A percentile compares a stretch with the other conserved stretches of the same genome.
Evolutionary conservation across 768 basidiomycete species (phyloP).

Genomic region (Panaeolus papilionaceus): DNA sequence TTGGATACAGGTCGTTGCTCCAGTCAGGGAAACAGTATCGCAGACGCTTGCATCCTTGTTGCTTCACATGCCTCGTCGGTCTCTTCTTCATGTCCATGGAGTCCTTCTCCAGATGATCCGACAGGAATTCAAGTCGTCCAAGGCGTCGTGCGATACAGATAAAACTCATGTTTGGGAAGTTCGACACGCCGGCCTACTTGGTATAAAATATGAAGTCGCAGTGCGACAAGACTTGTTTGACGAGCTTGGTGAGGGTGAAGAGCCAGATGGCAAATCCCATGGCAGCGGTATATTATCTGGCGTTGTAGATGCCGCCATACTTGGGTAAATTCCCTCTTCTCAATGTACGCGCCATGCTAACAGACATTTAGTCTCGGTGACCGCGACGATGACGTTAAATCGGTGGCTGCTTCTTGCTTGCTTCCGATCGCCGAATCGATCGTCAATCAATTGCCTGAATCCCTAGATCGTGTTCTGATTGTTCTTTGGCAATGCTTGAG

Average conservation of each 20-base stretch:
- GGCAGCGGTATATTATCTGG: constrained; percentile 71
- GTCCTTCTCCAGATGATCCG: constrained; percentile 93
- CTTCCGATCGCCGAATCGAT: constrained; percentile 86
- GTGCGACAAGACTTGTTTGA: constrained; percentile 87
- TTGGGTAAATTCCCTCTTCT: constrained; percentile 69
- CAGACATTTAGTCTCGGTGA: constrained; percentile 72
- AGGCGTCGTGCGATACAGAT: constrained; percentile 37
- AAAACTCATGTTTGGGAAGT: constrained; percentile 91
- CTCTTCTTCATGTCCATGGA: constrained; percentile 79
- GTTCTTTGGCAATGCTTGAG: constrained; percentile 91
- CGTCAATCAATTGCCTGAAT: constrained; percentile 75
- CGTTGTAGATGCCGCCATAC: constrained; percentile 88
- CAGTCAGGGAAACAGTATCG: constrained; percentile 94
- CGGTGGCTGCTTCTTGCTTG: constrained; percentile 92
- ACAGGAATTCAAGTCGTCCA: constrained; percentile 68
- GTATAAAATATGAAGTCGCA: constrained; percentile 98
- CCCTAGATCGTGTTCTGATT: constrained; percentile 74
- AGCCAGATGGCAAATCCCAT: constrained; percentile 44
- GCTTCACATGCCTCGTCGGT: constrained; percentile 84
- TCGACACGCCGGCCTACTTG: constrained; percentile 95
- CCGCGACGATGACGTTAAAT: constrained; percentile 93
- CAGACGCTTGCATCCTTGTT: constrained; percentile 92
- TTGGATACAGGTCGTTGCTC: constrained; percentile 76
- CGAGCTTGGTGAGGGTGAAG: constrained; percentile 38
- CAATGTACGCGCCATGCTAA: constrained; percentile 5